Evolutionary conservation across 129 eudicot genomes (phyloP), one percentile per base, ranked within the genome.

Genomic region (Flaveria ramosissima): DNA sequence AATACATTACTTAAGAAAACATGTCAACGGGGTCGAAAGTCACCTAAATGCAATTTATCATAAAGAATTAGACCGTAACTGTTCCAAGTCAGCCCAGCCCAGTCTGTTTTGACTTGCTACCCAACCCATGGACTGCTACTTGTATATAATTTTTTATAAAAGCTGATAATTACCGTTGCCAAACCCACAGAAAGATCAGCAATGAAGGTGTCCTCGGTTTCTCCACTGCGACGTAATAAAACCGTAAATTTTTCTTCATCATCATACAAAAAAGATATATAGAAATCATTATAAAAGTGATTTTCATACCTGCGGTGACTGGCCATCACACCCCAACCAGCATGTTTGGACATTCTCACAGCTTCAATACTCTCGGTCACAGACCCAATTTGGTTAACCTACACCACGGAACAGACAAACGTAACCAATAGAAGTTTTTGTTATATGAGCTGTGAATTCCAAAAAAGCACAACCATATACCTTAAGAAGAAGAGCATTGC

Each of bases 351-450:
- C 84, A 81, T 81, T 51, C 20, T 81, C 67, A 81, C 84, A 64
- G 97, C 98, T 84, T 93, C 98, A 55, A 93, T 93, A 79, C 98
- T 93, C 91, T 93, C 96, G 10, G 98, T 93, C 60, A 93, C 97
- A 7, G 96, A 90, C 36, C 98, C 97, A 78, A 93, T 93, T 87
- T 93, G 98, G 86, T 93, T 93, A 68, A 93, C 98, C 97, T 92
- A 12, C 48, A 73, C 1, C 27, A 51, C 0, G 9, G 0, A 72
- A 57, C 72, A 59, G 9, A 17, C 3, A 27, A 60, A 12, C 17
- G 39, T 32, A 41, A 48, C 48, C 36, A 19, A 52, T 15, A 16
- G 26, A 30, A 74, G 20, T 27, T 61, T 3, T 1, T n/a, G 13
- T 12, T 30, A 0, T 30, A 0, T 16, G 23, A 10, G 1, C 50